Evolutionary conservation across 176 grass and related monocot genomes (phyloP), one percentile per base, ranked within the genome.

Genomic region (Musa acuminata): DNA sequence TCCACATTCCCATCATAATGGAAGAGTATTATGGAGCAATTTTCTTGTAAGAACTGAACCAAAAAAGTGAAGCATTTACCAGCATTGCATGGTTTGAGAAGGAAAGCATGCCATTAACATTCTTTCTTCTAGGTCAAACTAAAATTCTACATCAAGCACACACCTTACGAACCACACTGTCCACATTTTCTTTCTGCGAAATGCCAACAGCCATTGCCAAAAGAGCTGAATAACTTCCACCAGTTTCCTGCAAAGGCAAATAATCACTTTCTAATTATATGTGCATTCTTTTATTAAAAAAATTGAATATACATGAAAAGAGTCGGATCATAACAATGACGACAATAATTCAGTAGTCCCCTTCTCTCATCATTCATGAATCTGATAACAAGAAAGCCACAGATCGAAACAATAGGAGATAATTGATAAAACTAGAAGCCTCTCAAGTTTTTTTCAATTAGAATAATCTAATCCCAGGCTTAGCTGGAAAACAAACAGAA

Each of bases 1-100:
- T 93, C 90, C n/a, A 91, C 88, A 77, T 93, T 91, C 20, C 95
- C 95, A 73, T 98, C 95, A 29, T 98, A 98, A 81, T 98, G 95
- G 83, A 98, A 98, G 20, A 98, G 86, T 82, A 98, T 87, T 78
- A 88, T 90, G 7, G 95, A 87, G 73, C 77, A 87, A 82, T 91
- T 93, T 67, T 89, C 90, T 13, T 77, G 84, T n/a, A 93, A 54
- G 79, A 98, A 98, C 94, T 93, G 85, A 77, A 69, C 17, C 49
- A 82, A 77, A 77, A 1, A 72, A 75, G 20, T 63, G 27, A 72
- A 87, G 23, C 10, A 53, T 12, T 7, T 49, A 80, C 75, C 55
- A 80, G 52, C 52, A 43, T 64, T 62, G 68, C 4, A 11, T 54
- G 35, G 4, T 17, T 58, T 26, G 16, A 27, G 25, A 52, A 49